phyloP scores from a whole-genome alignment of 169 alveolate species.

The Plasmodium reichenowi region DNA sequence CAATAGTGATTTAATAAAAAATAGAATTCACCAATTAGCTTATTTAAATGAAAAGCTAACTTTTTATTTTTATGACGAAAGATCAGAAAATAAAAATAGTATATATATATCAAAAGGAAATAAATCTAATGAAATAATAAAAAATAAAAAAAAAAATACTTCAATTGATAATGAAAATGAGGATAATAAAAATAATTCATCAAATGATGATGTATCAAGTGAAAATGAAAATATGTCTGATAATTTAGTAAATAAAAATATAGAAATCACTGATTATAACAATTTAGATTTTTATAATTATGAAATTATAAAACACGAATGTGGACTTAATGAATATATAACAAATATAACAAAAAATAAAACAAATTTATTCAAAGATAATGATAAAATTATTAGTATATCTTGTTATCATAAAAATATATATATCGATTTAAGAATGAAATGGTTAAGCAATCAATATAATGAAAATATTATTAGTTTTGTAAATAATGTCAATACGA shows the following conservation, averaged over 20 bases:
- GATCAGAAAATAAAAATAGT: slow-evolving; percentile 15
- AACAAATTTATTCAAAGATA: slow-evolving; percentile 56
- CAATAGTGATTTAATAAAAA: slow-evolving; percentile 49
- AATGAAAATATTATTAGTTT: slow-evolving; percentile 81
- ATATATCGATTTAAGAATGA: slow-evolving; percentile 68
- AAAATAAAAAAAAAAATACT: background rate
- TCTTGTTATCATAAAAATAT: slow-evolving; percentile 55
- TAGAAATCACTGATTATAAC: slow-evolving; percentile 6
- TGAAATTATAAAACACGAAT: slow-evolving; percentile 73
- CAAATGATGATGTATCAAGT: background rate
- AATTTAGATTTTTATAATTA: slow-evolving; percentile 28
- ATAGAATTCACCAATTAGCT: slow-evolving; percentile 70
- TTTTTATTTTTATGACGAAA: slow-evolving; percentile 76
- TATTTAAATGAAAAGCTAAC: slow-evolving; percentile 58
- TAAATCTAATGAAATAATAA: background rate
- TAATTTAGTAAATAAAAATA: background rate
- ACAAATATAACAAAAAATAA: slow-evolving; percentile 50
- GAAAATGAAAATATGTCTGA: background rate
- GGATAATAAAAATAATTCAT: background rate
- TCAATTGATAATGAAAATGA: background rate
- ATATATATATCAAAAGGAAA: background rate
- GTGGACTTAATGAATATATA: slow-evolving; percentile 65
- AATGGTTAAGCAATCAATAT: slow-evolving; percentile 80
- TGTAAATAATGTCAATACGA: slow-evolving; percentile 87
- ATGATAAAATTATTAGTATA: slow-evolving; percentile 55